These are phyloP conservation scores for Scheffersomyces amazonensis DNA, from an alignment of 805 yeast species.

Conservation along the genomic window DNA sequence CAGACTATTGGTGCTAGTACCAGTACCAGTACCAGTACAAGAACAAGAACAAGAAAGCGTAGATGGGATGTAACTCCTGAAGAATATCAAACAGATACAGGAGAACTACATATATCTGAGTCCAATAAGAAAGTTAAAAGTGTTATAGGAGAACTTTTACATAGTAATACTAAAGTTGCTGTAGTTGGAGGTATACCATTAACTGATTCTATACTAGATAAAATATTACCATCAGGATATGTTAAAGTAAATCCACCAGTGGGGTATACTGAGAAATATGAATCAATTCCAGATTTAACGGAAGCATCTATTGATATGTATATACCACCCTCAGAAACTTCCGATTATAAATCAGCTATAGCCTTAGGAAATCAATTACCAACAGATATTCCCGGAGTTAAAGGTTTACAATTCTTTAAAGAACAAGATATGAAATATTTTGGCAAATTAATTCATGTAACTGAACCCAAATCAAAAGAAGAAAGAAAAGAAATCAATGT, in stretches of 20 bases:
- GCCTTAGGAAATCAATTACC: slow-evolving; percentile 28
- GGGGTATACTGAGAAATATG: slow-evolving; percentile 32
- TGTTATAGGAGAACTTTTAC: background rate
- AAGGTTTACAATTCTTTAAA: slow-evolving; percentile 66
- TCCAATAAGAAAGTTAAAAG: background rate
- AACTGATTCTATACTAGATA: slow-evolving; percentile 45
- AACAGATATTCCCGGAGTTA: slow-evolving; percentile 60
- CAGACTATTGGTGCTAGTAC: too few relatives aligned
- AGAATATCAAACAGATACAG: slow-evolving; percentile 17
- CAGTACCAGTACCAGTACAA: slow-evolving; percentile 20
- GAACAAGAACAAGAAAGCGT: slow-evolving; percentile 26
- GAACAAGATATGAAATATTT: slow-evolving; percentile 72
- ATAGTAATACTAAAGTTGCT: slow-evolving; percentile 17
- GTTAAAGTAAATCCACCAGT: slow-evolving; percentile 42
- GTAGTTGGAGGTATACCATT: slow-evolving; percentile 30
- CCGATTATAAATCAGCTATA: slow-evolving; percentile 15
- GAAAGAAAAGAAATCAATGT: slow-evolving; percentile 61
- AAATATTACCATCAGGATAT: slow-evolving; percentile 54
- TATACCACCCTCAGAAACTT: slow-evolving; percentile 45
- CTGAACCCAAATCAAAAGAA: slow-evolving; percentile 38
- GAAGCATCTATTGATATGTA: slow-evolving; percentile 32
- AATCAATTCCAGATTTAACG: slow-evolving; percentile 32
- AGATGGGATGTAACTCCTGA: slow-evolving; percentile 47
- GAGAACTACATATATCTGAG: slow-evolving; percentile 1
- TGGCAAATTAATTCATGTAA: slow-evolving; percentile 46